Base-by-base conservation (phyloP, 768 basidiomycete genomes). In the Suillus decipiens region DNA sequence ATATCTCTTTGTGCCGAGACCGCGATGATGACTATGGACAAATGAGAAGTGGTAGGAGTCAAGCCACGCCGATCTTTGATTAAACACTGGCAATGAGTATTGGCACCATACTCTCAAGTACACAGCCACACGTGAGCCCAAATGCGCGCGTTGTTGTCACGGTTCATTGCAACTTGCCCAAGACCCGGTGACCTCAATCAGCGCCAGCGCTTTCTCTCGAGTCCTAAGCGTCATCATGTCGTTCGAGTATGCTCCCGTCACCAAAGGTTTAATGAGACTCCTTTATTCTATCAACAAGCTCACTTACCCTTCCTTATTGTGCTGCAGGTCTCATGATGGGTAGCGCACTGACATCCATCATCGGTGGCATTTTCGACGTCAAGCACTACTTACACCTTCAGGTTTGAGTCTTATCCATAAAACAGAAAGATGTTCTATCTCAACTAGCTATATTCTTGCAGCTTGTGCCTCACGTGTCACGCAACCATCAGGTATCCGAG, bases 311-410 rank as follows among this genome's bases (percentile, higher is more conserved):
- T 28, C 2, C 12, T 58, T n/a, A 31, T n/a, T 15, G 22, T 39
- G 41, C 64, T 64, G 36, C 67, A 96, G 94, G 89, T 36, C 77
- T 95, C 63, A 95, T 96, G 87, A 77, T 93, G 62, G 79, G 81
- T 57, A 79, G 85, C 51, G 93, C 86, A 36, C 63, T 92, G 51
- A 82, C 86, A 3, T 92, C 95, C n/a, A 79, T 95, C 61, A 71
- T 86, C 7, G 87, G 82, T 51, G 89, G 92, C 1, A 72, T 96
- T 37, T 90, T 95, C 70, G 94, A 95, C 69, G 78, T 93, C 67
- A 96, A 96, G 73, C 89, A 95, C 70, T 92, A 94, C 73, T 83
- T 94, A 63, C 92, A 95, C 73, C 80, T 97, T 2, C 95, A 92
- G 79, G 89, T 87, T 66, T 66, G 80, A 67, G 17, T 58, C 61